These are phyloP conservation scores for Dactylellina cionopaga DNA, from an alignment of 2,329 filamentous ascomycete genomes.

Conservation along the genomic window DNA sequence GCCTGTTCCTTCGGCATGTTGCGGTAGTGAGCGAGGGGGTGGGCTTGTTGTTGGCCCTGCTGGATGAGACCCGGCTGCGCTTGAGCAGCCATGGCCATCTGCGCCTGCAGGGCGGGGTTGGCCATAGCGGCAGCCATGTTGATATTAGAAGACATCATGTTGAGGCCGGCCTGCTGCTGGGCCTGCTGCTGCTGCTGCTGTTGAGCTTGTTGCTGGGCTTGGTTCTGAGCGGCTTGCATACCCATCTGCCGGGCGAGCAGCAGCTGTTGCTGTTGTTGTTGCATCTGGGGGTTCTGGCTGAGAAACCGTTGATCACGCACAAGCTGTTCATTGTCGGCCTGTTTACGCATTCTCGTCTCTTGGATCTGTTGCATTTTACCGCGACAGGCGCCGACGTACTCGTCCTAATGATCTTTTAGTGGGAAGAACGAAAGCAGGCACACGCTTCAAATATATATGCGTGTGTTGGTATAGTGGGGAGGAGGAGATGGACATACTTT, in stretches of 20 bases:
- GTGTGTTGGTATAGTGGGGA: neutral
- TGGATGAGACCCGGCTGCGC: slow-evolving; percentile 29
- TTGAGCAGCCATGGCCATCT: slow-evolving; percentile 45
- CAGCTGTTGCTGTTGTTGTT: slow-evolving; percentile 34
- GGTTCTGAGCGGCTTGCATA: slow-evolving; percentile 6
- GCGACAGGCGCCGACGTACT: slow-evolving; percentile 33
- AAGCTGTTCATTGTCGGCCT: slow-evolving; percentile 33
- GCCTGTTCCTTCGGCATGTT: slow-evolving; percentile 42
- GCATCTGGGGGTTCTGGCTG: slow-evolving; percentile 25
- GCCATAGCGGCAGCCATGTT: slow-evolving; percentile 35
- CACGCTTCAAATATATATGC: neutral
- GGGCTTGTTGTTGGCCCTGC: slow-evolving; percentile 8
- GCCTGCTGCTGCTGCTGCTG: neutral
- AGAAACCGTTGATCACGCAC: slow-evolving; percentile 39
- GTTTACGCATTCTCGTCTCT: slow-evolving; percentile 43
- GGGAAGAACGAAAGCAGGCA: neutral
- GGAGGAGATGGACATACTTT: slow-evolving; percentile 15
- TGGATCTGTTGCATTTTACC: slow-evolving; percentile 49
- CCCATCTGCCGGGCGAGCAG: slow-evolving; percentile 31
- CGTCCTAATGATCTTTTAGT: slow-evolving; percentile 9
- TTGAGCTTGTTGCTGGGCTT: neutral
- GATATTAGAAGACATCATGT: slow-evolving; percentile 32
- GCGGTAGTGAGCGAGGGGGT: slow-evolving; percentile 32
- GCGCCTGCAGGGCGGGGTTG: slow-evolving; percentile 28
- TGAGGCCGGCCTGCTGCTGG: neutral